Evolutionary conservation across 305 asterid species (phyloP), one percentile per base, ranked within the genome.

Genomic region (Fraxinus nigra): DNA sequence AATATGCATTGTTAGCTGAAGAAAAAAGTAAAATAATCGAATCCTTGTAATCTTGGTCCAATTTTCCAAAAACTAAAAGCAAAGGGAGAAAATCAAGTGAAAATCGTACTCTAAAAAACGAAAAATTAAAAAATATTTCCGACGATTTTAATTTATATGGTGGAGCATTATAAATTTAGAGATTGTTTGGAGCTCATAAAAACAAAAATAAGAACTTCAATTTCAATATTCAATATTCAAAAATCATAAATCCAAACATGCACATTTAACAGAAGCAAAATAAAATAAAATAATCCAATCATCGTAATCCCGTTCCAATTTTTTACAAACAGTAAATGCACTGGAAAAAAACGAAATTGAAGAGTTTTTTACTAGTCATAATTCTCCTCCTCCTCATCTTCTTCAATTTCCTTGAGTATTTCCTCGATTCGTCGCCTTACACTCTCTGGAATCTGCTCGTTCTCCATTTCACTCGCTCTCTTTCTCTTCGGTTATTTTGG

Each of bases 351-450:
- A 22, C n/a, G 7, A 24, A 63, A 63, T 24, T 24, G 72, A 63
- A 24, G 34, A 24, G n/a, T 63, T 63, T 63, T 63, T 48, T n/a
- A 85, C 87, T 83, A 87, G 72, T 86, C 94, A 26, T 85, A 93
- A 72, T 90, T 94, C 73, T 88, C 93, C 48, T 89, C 92, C 26
- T 82, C 89, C 38, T 89, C 97, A 13, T 90, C 97, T 83, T 91
- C 95, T 80, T 94, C 98, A 78, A 93, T 91, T 81, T 91, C 91
- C 91, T 89, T 85, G 33, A 86, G 87, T 77, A 94, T 89, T 78
- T 92, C 92, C 86, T 92, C 92, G 81, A 93, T 91, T 85, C 89
- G 97, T 75, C 86, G 83, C 90, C 96, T 90, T 73, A 93, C 97
- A 10, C 84, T 89, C 87, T 90, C 97, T 4, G 92, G 83, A 81